Evolutionary conservation across 225 moss, liverwort and hornwort genomes (phyloP), one percentile per base, ranked within the genome.

Genomic region (Bryum argenteum): DNA sequence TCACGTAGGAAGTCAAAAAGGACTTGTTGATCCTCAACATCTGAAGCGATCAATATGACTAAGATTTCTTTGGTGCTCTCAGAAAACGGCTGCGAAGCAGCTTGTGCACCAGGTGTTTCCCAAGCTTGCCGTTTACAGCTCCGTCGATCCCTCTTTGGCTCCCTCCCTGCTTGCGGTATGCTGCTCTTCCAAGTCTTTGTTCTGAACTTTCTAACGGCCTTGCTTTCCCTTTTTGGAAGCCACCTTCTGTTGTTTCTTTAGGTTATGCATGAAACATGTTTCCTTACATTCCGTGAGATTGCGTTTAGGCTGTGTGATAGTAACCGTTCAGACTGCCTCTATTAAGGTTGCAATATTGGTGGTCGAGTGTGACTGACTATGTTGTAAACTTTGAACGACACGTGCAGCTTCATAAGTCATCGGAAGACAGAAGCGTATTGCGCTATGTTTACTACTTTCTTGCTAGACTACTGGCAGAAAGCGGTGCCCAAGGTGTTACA

Each of bases 61-160:
- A 13, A 78, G 19, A 37, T 11, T 22, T 53, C 70, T 71, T 42
- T 61, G 69, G 48, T 33, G 15, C 56, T 65, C 51, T 63, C 86
- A 94, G 97, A 94, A 94, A 91, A 64, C 82, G 18, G 89, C 92
- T 51, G 92, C 91, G 58, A 98, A 91, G 82, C 97, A 92, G 82
- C 87, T 98, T 57, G 86, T 92, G 58, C 78, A 87, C 70, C 94
- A 94, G 75, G 91, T 98, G 58, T 98, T 98, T 72, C 94, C 98
- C 28, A 98, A 98, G 79, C 89, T 98, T 64, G 98, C 98, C 58
- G 92, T 98, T 43, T 98, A 94, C 80, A 98, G 94, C 84, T 94
- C 98, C 45, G 98, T 98, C 10, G 98, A 98, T 73, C 98, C 98
- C 39, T 92, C 98, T 75, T 82, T 98, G 85, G 94, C 90, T 67